Conservation (phyloP, 306 rosid genomes). For the Acacia acuminata region DNA sequence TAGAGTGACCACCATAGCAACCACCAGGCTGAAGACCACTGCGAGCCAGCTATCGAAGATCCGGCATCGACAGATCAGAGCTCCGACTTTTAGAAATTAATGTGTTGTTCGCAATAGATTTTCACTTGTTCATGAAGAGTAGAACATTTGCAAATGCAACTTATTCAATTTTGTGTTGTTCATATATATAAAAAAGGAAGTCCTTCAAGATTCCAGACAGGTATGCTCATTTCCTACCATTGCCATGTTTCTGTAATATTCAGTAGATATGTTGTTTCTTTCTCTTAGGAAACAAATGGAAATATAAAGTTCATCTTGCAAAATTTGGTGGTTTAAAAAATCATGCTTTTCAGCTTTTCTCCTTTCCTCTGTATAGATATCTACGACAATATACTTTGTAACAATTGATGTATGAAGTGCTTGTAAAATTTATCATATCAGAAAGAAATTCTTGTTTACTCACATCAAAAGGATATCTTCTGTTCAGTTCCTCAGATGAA, state of each 20-base stretch:
- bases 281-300: slow-evolving; percentile 21
- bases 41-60: too few relatives aligned
- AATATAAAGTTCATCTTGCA: slow-evolving; percentile 14
- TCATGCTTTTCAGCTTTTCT: neutral
- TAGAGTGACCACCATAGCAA: too few relatives aligned
- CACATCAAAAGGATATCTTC: slow-evolving; percentile 15
- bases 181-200: slow-evolving; percentile 42
- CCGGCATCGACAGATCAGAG: too few relatives aligned
- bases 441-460: slow-evolving; percentile 3
- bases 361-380: neutral
- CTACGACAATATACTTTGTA: neutral
- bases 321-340: neutral
- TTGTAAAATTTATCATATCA: neutral
- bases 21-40: too few relatives aligned
- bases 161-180: too few relatives aligned
- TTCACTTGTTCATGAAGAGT: too few relatives aligned
- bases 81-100: too few relatives aligned
- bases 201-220: slow-evolving; percentile 58
- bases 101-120: too few relatives aligned
- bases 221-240: slow-evolving; percentile 48
- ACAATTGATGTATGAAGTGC: neutral
- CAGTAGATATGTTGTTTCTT: slow-evolving; percentile 21
- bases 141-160: too few relatives aligned
- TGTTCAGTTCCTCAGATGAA: slow-evolving; percentile 16
- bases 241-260: slow-evolving; percentile 23